Conservation (phyloP, 306 rosid species). For the Cucumis cinereus region DNA sequence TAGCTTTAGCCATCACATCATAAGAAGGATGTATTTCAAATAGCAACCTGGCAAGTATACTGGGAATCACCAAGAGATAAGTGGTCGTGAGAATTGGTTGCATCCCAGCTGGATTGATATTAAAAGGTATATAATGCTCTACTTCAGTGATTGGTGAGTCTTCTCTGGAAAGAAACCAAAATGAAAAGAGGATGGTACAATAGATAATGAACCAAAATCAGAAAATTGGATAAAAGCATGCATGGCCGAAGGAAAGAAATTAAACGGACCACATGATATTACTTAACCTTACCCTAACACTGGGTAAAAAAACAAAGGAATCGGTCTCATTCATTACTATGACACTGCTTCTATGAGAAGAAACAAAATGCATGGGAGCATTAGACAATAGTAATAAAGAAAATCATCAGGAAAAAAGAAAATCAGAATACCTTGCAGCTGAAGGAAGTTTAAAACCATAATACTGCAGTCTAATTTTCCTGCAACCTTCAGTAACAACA, state of each 20-base stretch:
- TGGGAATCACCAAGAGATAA: slow-evolving; percentile 90
- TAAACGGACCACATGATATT: background rate
- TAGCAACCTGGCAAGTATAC: slow-evolving; percentile 64
- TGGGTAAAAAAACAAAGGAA: background rate
- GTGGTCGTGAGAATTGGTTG: slow-evolving; percentile 94
- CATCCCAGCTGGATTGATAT: slow-evolving; percentile 95
- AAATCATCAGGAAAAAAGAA: background rate
- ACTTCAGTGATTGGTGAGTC: slow-evolving; percentile 93
- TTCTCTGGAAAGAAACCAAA: slow-evolving; percentile 48
- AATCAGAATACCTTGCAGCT: slow-evolving; percentile 59
- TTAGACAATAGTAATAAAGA: background rate
- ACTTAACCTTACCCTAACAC: background rate
- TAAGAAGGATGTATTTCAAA: background rate
- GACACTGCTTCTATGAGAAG: background rate
- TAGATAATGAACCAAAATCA: background rate
- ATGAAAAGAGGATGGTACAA: background rate
- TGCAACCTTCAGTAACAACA: slow-evolving; percentile 93
- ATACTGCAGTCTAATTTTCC: slow-evolving; percentile 92
- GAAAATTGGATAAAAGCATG: background rate
- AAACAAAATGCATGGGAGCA: background rate
- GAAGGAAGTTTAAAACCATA: slow-evolving; percentile 98
- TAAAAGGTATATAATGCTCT: slow-evolving; percentile 96
- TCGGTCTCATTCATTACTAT: background rate
- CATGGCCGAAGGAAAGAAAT: background rate
- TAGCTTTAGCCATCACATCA: background rate